Base-by-base conservation (phyloP, 257 asterid species). In the Solanum corneliomulleri region DNA sequence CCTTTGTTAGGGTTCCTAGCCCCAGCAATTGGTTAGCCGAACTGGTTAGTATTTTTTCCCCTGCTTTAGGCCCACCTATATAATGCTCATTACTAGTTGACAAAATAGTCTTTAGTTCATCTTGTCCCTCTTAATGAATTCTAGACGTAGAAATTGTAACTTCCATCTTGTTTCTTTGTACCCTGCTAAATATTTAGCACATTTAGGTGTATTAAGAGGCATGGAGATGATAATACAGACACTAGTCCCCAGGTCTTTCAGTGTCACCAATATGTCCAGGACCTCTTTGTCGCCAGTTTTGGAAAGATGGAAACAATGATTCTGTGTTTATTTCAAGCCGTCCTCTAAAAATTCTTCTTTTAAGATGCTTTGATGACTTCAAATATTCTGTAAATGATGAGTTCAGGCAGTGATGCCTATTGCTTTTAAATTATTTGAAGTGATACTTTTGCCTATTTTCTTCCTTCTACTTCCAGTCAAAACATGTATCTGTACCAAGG, bases 301-400 rank as follows among this genome's bases (percentile, higher is more conserved):
- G 98, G 99, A 94, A 87, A 91, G 98, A 98, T 89, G 99, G 98
- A 87, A 92, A 90, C 90, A 94, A 96, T 66, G 90, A 94, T 9
- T 96, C 92, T 60, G 86, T 86, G 78, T 91, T 89, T 82, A 84
- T 86, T 92, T 86, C 62, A 95, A 94, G 89, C 83, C 94, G 31
- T 85, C 86, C 56, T 29, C 60, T 81, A 96, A 93, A 90, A 92
- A 93, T 52, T 80, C 27, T 87, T 41, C 91, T 85, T 84, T 85
- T 71, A 82, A 85, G 60, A 81, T 81, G 45, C 69, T 49, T 44
- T 49, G 18, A 49, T 47, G 84, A 80, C 44, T 78, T 45, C 0
- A 80, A 81, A 0, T 0, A 29, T 81, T 47, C 29, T 29, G 6
- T 81, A 49, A 21, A 29, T 49, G 69, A 49, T 29, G 20, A 81